These are phyloP conservation scores for Alternaria triticina DNA, from an alignment of 2,329 filamentous ascomycete species.

Conservation along the genomic window DNA sequence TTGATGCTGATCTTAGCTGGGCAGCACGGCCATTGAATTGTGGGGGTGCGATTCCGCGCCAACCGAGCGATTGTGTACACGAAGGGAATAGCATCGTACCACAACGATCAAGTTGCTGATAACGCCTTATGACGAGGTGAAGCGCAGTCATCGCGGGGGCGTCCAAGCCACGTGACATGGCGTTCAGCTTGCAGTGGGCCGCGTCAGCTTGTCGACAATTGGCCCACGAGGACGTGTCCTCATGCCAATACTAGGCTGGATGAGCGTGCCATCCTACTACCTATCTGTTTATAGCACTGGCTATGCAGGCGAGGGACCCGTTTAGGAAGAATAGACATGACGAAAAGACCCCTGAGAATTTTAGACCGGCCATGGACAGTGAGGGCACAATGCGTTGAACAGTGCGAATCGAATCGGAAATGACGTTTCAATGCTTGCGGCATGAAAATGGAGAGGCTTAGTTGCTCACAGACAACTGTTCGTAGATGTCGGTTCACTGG, in stretches of 20 bases:
- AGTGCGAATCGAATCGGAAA: not conserved
- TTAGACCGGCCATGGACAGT: not conserved
- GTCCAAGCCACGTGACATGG: constrained; percentile 9
- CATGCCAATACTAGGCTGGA: not conserved
- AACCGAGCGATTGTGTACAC: not conserved
- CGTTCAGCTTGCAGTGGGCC: constrained; percentile 4
- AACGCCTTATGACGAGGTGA: not conserved
- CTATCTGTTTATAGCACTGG: not conserved
- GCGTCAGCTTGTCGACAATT: constrained; percentile 4
- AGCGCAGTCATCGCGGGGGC: not conserved
- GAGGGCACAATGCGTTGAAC: not conserved
- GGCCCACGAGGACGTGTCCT: not conserved
- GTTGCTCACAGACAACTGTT: not conserved
- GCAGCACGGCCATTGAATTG: constrained; percentile 6
- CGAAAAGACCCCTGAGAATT: not conserved
- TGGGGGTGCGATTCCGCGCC: constrained; percentile 1
- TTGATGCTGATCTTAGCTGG: constrained; percentile 5
- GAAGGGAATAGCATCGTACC: not conserved
- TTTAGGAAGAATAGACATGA: not conserved
- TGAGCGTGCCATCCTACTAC: not conserved
- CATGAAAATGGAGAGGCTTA: not conserved
- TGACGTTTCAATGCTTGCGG: not conserved
- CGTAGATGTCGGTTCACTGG: not conserved
- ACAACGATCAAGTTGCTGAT: not conserved
- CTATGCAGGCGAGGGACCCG: not conserved